These are phyloP conservation scores for Fusarium euwallaceae DNA, from an alignment of 2,329 filamentous ascomycete genomes.

Conservation along the genomic window DNA sequence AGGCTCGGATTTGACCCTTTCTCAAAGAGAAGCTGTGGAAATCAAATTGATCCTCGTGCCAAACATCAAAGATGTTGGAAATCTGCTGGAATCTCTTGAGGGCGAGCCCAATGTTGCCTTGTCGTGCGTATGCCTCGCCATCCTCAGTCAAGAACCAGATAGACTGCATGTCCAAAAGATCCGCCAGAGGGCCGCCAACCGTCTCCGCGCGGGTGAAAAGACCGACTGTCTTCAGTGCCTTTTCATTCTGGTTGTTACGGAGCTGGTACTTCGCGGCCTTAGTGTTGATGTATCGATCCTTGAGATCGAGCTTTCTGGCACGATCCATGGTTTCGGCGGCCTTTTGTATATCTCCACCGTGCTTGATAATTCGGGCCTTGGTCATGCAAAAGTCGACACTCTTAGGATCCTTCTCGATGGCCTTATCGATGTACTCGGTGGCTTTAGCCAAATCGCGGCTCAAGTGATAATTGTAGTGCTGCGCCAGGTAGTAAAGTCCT, in stretches of 20 bases:
- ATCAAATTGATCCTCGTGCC: constrained; percentile 99
- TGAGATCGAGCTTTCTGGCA: constrained; percentile 86
- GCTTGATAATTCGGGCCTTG: constrained; percentile 94
- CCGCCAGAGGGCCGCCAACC: constrained; percentile 86
- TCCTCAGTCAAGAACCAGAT: constrained; percentile 98
- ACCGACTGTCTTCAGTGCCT: constrained; percentile 88
- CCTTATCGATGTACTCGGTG: constrained; percentile 83
- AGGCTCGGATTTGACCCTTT: constrained; percentile 95
- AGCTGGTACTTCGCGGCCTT: constrained; percentile 98
- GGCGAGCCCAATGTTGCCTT: constrained; percentile 85
- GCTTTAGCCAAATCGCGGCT: constrained; percentile 89
- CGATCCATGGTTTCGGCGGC: constrained; percentile 91
- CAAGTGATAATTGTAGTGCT: constrained; percentile 94
- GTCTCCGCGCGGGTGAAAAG: constrained; percentile 95
- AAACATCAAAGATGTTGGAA: constrained; percentile 93
- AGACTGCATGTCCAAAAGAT: constrained; percentile 98
- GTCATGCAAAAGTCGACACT: constrained; percentile 95
- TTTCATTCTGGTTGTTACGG: constrained; percentile 90
- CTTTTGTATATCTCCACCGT: constrained; percentile 82
- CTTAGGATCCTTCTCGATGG: constrained; percentile 82
- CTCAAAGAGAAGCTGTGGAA: constrained; percentile 98
- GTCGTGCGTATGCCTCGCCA: constrained; percentile 87
- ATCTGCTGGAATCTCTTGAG: constrained; percentile 93
- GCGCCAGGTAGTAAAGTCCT: constrained; percentile 91
- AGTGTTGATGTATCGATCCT: constrained; percentile 97